phyloP scores from a whole-genome alignment of 495 filamentous ascomycete genomes.

The Diplogelasinospora grovesii region DNA sequence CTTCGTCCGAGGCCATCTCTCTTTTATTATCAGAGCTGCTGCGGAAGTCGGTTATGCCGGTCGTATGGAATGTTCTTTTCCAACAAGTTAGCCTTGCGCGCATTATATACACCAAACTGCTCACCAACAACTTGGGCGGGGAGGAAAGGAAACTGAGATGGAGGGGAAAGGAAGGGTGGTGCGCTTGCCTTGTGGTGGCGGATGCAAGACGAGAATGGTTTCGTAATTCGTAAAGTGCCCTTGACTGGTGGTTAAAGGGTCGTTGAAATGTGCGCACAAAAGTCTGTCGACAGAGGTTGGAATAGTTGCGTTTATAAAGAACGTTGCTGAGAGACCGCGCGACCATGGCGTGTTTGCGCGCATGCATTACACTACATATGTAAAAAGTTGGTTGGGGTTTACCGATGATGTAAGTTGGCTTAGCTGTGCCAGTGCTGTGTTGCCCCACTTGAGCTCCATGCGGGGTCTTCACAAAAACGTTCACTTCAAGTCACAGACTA shows the following conservation, averaged over 20 bases:
- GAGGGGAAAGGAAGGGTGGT: no score
- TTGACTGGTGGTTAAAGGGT: background rate
- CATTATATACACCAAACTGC: no score
- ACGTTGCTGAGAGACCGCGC: background rate
- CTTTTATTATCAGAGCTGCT: background rate
- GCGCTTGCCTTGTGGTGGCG: background rate
- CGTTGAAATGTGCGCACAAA: background rate
- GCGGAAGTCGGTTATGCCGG: background rate
- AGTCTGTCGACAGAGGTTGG: no score
- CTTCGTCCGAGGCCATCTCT: conserved; percentile 69
- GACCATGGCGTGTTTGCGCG: background rate
- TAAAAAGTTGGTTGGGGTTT: background rate
- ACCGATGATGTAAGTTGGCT: conserved; percentile 21
- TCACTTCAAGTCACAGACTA: no score
- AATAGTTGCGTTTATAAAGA: background rate
- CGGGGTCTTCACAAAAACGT: background rate
- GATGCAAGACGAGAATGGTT: background rate
- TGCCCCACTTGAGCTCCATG: no score
- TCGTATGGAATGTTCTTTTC: background rate
- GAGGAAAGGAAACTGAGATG: no score
- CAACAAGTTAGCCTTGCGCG: no score
- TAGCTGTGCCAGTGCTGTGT: background rate
- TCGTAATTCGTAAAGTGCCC: background rate
- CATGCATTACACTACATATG: no score
- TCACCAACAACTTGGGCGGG: no score